Conservation (phyloP, 352 stramenopile genomes). For the Peronosclerospora sorghi region DNA sequence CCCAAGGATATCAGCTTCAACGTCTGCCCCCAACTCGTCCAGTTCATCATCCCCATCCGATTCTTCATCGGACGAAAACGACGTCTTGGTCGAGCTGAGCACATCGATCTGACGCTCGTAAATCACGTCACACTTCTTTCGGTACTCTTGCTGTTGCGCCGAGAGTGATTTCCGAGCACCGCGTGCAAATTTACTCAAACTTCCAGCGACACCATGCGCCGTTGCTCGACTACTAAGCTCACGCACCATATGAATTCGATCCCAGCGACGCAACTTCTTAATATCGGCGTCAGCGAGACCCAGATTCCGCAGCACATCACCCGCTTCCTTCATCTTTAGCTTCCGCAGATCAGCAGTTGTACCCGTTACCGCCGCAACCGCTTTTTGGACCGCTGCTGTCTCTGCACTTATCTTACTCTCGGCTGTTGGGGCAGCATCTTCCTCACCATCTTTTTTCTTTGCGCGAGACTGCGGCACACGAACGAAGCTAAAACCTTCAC, state of each 20-base stretch:
- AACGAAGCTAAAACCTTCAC: constrained; percentile 81
- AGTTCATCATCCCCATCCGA: constrained; percentile 58
- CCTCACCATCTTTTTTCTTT: constrained; percentile 75
- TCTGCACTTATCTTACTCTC: constrained; percentile 40
- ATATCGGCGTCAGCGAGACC: constrained; percentile 71
- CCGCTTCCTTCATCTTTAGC: constrained; percentile 80
- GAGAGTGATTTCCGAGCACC: constrained; percentile 69
- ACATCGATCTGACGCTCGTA: constrained; percentile 81
- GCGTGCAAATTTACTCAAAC: constrained; percentile 72
- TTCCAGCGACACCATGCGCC: constrained; percentile 54
- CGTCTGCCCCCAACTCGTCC: constrained; percentile 62
- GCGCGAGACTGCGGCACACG: constrained; percentile 61
- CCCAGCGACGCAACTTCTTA: constrained; percentile 71
- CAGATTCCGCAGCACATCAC: constrained; percentile 68
- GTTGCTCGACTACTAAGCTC: constrained; percentile 66
- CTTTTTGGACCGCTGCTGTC: constrained; percentile 59
- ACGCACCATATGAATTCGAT: constrained; percentile 75
- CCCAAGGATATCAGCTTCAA: constrained; percentile 64
- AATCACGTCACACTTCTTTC: constrained; percentile 75
- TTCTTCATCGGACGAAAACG: constrained; percentile 71
- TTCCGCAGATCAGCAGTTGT: constrained; percentile 79
- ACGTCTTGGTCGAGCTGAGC: constrained; percentile 38
- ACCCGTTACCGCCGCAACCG: constrained; percentile 64
- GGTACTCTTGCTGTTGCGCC: constrained; percentile 77
- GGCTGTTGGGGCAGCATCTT: constrained; percentile 30